A percentile compares a stretch with the other conserved stretches of the same genome.
These are phyloP conservation scores for Proteromonas lacertae DNA, from an alignment of 352 stramenopile species.

Conservation along the genomic window DNA sequence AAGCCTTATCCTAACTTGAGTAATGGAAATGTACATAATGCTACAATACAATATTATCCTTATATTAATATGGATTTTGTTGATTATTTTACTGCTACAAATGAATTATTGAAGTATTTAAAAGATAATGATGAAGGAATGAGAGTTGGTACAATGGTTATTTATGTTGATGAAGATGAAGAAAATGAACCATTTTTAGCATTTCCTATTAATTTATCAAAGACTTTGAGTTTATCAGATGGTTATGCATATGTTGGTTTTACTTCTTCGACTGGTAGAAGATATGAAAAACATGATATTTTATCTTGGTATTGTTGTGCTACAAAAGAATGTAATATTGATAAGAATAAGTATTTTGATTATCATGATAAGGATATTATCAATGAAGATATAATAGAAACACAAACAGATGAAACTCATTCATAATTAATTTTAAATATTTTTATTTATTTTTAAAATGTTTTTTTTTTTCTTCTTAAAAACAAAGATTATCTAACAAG, in stretches of 20 bases:
- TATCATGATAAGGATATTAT: constrained; percentile 1
- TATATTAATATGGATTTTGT: not conserved
- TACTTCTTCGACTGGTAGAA: not conserved
- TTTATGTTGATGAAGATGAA: not conserved
- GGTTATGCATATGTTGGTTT: constrained; percentile 1
- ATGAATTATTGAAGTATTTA: not conserved
- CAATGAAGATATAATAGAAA: too few species aligned
- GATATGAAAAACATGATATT: constrained; percentile 3
- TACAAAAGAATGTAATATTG: not conserved
- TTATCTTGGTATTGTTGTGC: not conserved
- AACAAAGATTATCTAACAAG: too few species aligned
- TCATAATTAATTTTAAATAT: too few species aligned
- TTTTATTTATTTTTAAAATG: too few species aligned
- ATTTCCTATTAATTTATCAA: constrained; percentile 1
- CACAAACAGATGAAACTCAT: too few species aligned
- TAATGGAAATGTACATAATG: not conserved
- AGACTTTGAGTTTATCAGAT: not conserved
- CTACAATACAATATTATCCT: not conserved
- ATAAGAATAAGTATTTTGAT: not conserved
- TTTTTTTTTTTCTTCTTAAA: too few species aligned
- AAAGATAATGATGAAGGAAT: constrained; percentile 2
- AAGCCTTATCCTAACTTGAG: not conserved
- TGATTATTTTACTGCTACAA: not conserved
- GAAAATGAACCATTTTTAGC: not conserved
- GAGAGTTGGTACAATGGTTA: not conserved